Conservation (phyloP, 768 basidiomycete species). For the Clathrus columnatus region DNA sequence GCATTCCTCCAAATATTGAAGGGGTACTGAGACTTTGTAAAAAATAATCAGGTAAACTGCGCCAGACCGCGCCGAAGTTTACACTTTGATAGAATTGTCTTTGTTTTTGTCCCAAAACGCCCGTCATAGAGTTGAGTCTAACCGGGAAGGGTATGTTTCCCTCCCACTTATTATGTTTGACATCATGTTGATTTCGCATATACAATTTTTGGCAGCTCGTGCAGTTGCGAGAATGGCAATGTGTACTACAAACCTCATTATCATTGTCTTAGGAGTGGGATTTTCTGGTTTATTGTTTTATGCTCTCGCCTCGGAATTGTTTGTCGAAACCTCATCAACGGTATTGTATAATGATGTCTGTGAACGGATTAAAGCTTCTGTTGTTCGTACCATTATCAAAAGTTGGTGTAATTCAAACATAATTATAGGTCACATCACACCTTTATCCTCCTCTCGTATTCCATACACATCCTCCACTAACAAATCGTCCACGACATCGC, state of each 20-base stretch:
- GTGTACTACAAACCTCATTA: constrained; percentile 41
- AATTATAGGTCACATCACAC: constrained; percentile 54
- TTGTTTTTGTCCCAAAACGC: constrained; percentile 1
- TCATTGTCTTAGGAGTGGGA: constrained; percentile 69
- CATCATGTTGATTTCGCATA: no score
- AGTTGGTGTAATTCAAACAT: background rate
- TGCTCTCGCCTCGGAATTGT: constrained; percentile 73
- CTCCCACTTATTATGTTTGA: no score
- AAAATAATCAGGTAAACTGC: no score
- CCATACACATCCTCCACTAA: constrained; percentile 77
- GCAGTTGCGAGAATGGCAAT: constrained; percentile 47
- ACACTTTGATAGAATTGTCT: background rate
- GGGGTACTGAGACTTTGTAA: no score
- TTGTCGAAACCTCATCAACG: constrained; percentile 83
- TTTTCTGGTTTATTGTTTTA: constrained; percentile 69
- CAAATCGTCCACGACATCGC: constrained; percentile 66
- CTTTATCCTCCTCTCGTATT: constrained; percentile 61
- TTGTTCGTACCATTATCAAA: constrained; percentile 25
- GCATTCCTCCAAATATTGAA: no score
- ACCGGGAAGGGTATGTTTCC: no score
- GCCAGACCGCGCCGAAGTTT: no score
- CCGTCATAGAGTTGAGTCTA: no score
- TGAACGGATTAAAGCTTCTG: constrained; percentile 37
- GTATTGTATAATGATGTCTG: constrained; percentile 62
- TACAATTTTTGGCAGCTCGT: no score